phyloP scores from a whole-genome alignment of 768 basidiomycete genomes.

The Suillus hirtellus region DNA sequence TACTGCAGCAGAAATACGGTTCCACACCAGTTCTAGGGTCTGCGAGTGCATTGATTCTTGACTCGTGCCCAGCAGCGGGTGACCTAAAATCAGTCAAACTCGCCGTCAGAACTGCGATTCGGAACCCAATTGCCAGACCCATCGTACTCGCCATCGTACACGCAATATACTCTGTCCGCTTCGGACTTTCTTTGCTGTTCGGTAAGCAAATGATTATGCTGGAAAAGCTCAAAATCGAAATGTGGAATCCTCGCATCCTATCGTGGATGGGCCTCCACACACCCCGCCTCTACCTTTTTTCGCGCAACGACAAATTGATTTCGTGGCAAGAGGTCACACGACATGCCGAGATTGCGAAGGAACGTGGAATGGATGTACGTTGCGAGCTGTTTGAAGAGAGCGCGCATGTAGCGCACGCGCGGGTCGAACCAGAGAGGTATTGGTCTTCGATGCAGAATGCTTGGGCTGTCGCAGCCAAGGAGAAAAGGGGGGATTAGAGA shows the following conservation, averaged over 20 bases:
- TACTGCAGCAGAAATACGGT: slow-evolving; percentile 23
- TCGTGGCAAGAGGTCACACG: slow-evolving; percentile 27
- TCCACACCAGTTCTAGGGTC: slow-evolving; percentile 9
- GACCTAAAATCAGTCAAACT: slow-evolving; percentile 16
- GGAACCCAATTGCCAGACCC: slow-evolving; percentile 21
- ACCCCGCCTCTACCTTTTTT: slow-evolving; percentile 39
- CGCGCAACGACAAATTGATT: slow-evolving; percentile 31
- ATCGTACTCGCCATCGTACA: slow-evolving; percentile 18
- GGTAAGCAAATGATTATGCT: slow-evolving; percentile 18
- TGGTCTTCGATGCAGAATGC: slow-evolving; percentile 25
- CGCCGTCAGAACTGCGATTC: slow-evolving; percentile 23
- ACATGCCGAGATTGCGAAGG: slow-evolving; percentile 27
- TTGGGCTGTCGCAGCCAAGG: slow-evolving; percentile 20
- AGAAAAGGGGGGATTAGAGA: neutral
- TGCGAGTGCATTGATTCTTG: slow-evolving; percentile 23
- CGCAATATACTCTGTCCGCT: slow-evolving; percentile 13
- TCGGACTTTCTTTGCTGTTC: slow-evolving; percentile 15
- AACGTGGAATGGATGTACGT: slow-evolving; percentile 25
- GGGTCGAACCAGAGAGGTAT: slow-evolving; percentile 27
- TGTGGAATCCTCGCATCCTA: slow-evolving; percentile 27
- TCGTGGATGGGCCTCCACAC: slow-evolving; percentile 33
- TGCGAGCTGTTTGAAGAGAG: slow-evolving; percentile 35
- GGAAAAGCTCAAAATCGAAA: slow-evolving; percentile 11
- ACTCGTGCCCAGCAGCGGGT: slow-evolving; percentile 23
- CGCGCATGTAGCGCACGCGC: slow-evolving; percentile 37